A percentile compares a stretch with the other conserved stretches of the same genome.
These are phyloP conservation scores for Ambrosiella cleistominuta DNA, from an alignment of 2,329 filamentous ascomycete species.

Conservation along the genomic window DNA sequence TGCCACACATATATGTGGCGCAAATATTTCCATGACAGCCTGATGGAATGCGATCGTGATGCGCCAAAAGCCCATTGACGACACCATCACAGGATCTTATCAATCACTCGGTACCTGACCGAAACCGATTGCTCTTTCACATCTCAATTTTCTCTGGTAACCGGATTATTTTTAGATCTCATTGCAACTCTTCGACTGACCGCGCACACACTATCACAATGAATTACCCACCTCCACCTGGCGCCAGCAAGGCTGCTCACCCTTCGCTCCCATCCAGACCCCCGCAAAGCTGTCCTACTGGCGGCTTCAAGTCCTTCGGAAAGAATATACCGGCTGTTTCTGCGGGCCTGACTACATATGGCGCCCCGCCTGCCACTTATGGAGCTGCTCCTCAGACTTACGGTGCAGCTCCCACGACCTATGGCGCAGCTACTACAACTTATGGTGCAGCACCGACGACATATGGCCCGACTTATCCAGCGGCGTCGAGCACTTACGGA, in stretches of 20 bases:
- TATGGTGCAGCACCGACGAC: constrained; percentile 18
- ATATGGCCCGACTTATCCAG: neutral
- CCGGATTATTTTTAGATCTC: neutral
- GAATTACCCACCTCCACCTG: constrained; percentile 78
- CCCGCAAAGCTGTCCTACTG: constrained; percentile 36
- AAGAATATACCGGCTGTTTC: constrained; percentile 18
- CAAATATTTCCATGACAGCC: neutral
- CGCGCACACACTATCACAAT: constrained; percentile 30
- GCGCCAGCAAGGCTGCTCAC: constrained; percentile 30
- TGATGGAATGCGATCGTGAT: neutral
- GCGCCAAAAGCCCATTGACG: neutral
- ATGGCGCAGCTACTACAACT: constrained; percentile 19
- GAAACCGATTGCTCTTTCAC: neutral
- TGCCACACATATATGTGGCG: neutral
- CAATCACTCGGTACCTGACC: neutral
- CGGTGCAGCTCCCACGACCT: constrained; percentile 26
- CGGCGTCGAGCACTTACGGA: neutral
- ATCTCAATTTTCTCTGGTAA: neutral
- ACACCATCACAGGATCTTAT: neutral
- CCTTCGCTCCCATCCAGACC: constrained; percentile 64
- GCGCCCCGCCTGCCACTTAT: constrained; percentile 12
- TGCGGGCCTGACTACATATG: constrained; percentile 23
- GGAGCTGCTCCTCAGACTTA: constrained; percentile 21
- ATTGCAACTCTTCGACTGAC: neutral
- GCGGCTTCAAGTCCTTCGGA: constrained; percentile 32